Evolutionary conservation across 371 early-diverging fungal genomes (phyloP).

Genomic region (Paraphysoderma sedebokerense): DNA sequence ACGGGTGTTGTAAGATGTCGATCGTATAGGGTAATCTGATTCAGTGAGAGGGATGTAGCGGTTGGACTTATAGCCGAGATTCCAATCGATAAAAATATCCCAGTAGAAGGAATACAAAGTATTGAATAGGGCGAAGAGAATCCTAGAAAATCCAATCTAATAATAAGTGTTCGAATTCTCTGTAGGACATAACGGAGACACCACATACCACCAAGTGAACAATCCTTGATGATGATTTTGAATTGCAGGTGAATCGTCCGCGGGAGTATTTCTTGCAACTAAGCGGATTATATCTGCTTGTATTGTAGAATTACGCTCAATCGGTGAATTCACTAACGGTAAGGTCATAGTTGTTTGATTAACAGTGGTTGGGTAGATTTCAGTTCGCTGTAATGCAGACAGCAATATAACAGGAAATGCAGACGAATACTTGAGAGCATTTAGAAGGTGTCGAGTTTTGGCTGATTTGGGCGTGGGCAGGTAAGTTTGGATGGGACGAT

Average conservation of each 20-base stretch:
- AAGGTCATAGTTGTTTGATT: too few species aligned
- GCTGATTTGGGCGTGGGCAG: slow-evolving; percentile 9
- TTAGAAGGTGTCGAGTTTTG: slow-evolving; percentile 51
- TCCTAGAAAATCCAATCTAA: slow-evolving; percentile 25
- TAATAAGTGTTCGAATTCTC: not conserved
- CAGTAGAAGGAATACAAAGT: slow-evolving; percentile 85
- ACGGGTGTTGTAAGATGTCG: slow-evolving; percentile 3
- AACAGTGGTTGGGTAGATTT: not conserved
- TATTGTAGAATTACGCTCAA: too few species aligned
- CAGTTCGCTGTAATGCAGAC: slow-evolving; percentile 35
- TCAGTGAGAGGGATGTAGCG: not conserved
- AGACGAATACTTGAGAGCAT: slow-evolving; percentile 69
- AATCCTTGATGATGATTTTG: too few species aligned
- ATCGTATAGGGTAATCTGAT: not conserved
- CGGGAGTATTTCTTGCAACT: too few species aligned
- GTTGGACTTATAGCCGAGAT: slow-evolving; percentile 22
- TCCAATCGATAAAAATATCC: slow-evolving; percentile 88
- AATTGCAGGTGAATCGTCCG: not conserved
- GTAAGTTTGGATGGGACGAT: too few species aligned
- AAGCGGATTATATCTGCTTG: too few species aligned
- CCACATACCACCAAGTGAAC: too few species aligned
- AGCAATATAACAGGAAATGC: slow-evolving; percentile 70
- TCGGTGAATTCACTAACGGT: too few species aligned
- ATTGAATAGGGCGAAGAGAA: slow-evolving; percentile 57
- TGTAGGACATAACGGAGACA: too few species aligned